A percentile compares a stretch with the other conserved stretches of the same genome.
phyloP scores from a whole-genome alignment of 805 yeast genomes.

The Grigorovia jiainica region DNA sequence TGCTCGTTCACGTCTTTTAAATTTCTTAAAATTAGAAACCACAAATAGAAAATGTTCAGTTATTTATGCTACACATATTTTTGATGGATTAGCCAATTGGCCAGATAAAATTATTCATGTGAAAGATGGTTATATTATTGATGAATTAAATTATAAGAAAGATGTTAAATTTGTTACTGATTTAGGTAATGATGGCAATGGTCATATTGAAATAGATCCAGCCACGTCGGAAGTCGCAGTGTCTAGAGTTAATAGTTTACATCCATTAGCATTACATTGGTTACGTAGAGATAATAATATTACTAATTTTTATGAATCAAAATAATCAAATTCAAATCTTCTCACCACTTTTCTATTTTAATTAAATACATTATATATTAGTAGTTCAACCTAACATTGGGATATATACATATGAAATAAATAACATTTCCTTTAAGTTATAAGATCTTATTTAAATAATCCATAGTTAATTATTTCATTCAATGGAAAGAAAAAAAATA shows the following conservation, averaged over 20 bases:
- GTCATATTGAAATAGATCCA: constrained; percentile 11
- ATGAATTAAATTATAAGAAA: constrained; percentile 25
- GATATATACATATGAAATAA: too few relatives aligned
- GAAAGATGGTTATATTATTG: constrained; percentile 49
- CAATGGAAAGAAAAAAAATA: not conserved
- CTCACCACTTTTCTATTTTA: too few relatives aligned
- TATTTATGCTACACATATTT: constrained; percentile 91
- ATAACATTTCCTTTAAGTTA: too few relatives aligned
- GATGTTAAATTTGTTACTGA: constrained; percentile 27
- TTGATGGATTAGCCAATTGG: constrained; percentile 90
- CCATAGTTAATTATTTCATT: not conserved
- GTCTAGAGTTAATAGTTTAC: constrained; percentile 40
- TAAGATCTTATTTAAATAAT: too few relatives aligned
- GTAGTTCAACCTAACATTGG: too few relatives aligned
- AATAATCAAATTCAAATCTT: too few relatives aligned
- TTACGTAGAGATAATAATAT: constrained; percentile 24
- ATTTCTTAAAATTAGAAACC: constrained; percentile 69
- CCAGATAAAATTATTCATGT: constrained; percentile 78
- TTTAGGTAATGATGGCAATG: constrained; percentile 12
- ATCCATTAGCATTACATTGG: constrained; percentile 71
- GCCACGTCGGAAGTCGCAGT: constrained; percentile 9
- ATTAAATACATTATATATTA: not conserved
- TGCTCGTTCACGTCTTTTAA: constrained; percentile 66
- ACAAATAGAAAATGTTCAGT: constrained; percentile 59
- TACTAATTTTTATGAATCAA: not conserved